phyloP scores from a whole-genome alignment of 306 rosid genomes.

The Quercus bicolor region DNA sequence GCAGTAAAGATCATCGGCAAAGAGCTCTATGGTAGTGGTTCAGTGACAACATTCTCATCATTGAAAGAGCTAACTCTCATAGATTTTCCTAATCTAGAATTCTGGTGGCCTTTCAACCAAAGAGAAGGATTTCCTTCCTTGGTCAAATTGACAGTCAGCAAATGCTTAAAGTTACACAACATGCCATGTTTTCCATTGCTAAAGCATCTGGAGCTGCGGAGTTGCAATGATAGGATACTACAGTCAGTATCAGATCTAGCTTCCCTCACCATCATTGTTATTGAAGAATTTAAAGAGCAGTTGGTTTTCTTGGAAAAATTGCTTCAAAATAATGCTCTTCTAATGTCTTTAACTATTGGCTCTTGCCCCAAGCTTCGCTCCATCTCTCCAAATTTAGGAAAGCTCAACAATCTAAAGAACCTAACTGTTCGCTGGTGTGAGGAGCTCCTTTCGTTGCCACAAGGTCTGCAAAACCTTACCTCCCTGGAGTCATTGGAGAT shows the following conservation, averaged over 20 bases:
- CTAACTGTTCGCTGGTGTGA: slow-evolving; percentile 23
- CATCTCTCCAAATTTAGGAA: slow-evolving; percentile 5
- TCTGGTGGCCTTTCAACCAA: slow-evolving; percentile 4
- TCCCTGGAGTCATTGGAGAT: slow-evolving; percentile 24
- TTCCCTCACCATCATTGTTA: slow-evolving; percentile 13
- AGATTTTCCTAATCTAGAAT: slow-evolving; percentile 17
- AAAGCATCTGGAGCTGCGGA: slow-evolving; percentile 1
- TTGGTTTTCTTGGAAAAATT: not conserved
- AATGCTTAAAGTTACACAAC: slow-evolving; percentile 2
- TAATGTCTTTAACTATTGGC: slow-evolving; percentile 14
- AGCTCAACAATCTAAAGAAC: slow-evolving; percentile 3
- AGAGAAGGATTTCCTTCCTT: slow-evolving; percentile 1
- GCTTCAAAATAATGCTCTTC: slow-evolving; percentile 12
- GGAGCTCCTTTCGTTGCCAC: not conserved
- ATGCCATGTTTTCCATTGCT: slow-evolving; percentile 23
- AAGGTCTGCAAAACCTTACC: slow-evolving; percentile 17
- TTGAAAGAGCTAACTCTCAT: slow-evolving; percentile 15
- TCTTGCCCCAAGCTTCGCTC: slow-evolving; percentile 15
- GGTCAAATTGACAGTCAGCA: slow-evolving; percentile 5
- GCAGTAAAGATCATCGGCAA: slow-evolving; percentile 6
- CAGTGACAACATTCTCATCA: not conserved
- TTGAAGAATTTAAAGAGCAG: slow-evolving; percentile 14
- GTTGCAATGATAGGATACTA: not conserved
- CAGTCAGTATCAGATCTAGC: not conserved
- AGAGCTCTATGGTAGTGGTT: slow-evolving; percentile 1